Evolutionary conservation across 441 rosid genomes (phyloP).

Genomic region (Arabidopsis lyrata): DNA sequence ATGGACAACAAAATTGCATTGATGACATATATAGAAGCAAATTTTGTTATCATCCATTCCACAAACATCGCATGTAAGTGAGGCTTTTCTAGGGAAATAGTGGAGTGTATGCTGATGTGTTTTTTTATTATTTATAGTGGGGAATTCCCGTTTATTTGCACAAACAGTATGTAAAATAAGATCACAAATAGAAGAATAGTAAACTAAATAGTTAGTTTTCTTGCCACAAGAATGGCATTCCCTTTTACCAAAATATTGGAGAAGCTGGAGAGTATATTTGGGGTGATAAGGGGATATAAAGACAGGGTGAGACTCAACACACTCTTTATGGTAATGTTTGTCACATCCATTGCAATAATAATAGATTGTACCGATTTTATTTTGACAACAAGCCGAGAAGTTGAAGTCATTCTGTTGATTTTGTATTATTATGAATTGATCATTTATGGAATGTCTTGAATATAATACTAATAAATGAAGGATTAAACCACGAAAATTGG

Average conservation of each 20-base stretch:
- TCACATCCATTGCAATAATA: background rate
- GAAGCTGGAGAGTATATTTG: slow-evolving; percentile 6
- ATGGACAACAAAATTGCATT: slow-evolving; percentile 29
- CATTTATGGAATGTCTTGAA: too few relatives aligned
- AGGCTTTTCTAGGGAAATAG: background rate
- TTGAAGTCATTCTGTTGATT: background rate
- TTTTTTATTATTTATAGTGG: background rate
- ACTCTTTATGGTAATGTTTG: background rate
- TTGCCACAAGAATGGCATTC: background rate
- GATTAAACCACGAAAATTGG: too few relatives aligned
- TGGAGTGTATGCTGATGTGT: slow-evolving; percentile 26
- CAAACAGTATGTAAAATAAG: background rate
- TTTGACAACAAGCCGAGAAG: background rate
- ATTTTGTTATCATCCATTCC: background rate
- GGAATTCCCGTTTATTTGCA: background rate
- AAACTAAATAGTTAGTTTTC: background rate
- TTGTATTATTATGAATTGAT: too few relatives aligned
- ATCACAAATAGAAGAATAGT: background rate
- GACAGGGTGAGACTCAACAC: background rate
- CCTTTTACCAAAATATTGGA: too few relatives aligned
- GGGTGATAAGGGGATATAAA: background rate
- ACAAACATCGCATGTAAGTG: slow-evolving; percentile 42
- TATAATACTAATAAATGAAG: too few relatives aligned
- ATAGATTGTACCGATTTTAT: background rate
- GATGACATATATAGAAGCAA: slow-evolving; percentile 46